Base-by-base conservation (phyloP, 176 grass and related monocot species). In the Hyparrhenia diplandra region DNA sequence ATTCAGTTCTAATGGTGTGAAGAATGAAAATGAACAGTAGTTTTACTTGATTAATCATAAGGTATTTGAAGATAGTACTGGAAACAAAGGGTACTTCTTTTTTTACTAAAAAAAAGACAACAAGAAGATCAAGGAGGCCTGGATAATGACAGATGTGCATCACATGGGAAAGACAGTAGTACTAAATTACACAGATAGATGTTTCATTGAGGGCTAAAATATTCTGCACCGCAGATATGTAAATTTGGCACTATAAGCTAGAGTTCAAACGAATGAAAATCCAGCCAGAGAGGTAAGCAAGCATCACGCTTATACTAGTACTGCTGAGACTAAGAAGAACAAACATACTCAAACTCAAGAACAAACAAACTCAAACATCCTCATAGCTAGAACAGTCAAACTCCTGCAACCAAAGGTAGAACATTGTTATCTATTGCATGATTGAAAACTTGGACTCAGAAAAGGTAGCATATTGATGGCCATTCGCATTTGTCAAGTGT, bases 351-450 rank as follows among this genome's bases (percentile, higher is more conserved):
- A 34, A 75, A 80, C n/a, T n/a, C n/a, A n/a, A n/a, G n/a, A n/a
- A n/a, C n/a, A n/a, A n/a, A n/a, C n/a, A n/a, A n/a, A n/a, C n/a
- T n/a, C n/a, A n/a, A n/a, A n/a, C n/a, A n/a, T n/a, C n/a, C n/a
- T n/a, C n/a, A n/a, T 69, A 45, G 61, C 71, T 85, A 89, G 65
- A 89, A 89, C 28, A 89, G 34, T 45, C 58, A 72, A 58, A 58
- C 77, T 85, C 82, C 87, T 85, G 82, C 65, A 12, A 71, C 29
- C 64, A 77, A 69, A n/a, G 77, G 61, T 0, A 21, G 78, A 72
- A 42, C 9, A 30, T 64, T 55, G 23, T 34, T 47, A 63, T 76
- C 10, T 63, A 65, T 78, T 71, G 27, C 23, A 43, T 29, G 57
- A 30, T 55, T 29, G 30, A 54, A 72, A 72, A 70, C 6, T 30